phyloP scores from a whole-genome alignment of 116 monocot genomes.

The Posidonia oceanica region DNA sequence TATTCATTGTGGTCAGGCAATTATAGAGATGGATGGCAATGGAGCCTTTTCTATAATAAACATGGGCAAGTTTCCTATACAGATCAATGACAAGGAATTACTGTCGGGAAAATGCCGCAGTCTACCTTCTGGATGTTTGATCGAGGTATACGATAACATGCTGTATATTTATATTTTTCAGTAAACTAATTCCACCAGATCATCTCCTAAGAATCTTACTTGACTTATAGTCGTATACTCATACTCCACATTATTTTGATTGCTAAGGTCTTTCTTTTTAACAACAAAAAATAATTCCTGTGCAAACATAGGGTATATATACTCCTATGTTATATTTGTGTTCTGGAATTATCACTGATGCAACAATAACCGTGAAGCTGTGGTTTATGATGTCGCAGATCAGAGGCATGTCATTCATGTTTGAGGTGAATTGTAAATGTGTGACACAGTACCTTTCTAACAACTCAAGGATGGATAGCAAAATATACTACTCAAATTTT shows the following conservation, averaged over 20 bases:
- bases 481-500: conserved; percentile 10
- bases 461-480: neutral
- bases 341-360: no score
- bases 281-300: no score
- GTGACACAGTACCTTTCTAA: conserved; percentile 14
- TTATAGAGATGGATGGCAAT: conserved; percentile 1
- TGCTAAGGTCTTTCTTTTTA: neutral
- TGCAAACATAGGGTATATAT: neutral
- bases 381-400: conserved; percentile 22
- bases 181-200: no score
- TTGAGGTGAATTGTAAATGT: conserved; percentile 40
- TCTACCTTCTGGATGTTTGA: neutral
- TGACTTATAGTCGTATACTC: no score
- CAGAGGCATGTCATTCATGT: conserved; percentile 51
- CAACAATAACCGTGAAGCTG: neutral
- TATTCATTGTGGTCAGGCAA: neutral
- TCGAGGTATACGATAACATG: neutral
- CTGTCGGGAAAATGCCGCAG: neutral
- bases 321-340: no score
- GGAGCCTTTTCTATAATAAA: neutral
- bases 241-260: neutral
- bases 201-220: no score
- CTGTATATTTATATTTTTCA: no score
- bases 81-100: neutral
- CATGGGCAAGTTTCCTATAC: neutral